Evolutionary conservation across 2,329 filamentous ascomycete species (phyloP), one percentile per base, ranked within the genome.

Genomic region (Trichoderma semiorbis): DNA sequence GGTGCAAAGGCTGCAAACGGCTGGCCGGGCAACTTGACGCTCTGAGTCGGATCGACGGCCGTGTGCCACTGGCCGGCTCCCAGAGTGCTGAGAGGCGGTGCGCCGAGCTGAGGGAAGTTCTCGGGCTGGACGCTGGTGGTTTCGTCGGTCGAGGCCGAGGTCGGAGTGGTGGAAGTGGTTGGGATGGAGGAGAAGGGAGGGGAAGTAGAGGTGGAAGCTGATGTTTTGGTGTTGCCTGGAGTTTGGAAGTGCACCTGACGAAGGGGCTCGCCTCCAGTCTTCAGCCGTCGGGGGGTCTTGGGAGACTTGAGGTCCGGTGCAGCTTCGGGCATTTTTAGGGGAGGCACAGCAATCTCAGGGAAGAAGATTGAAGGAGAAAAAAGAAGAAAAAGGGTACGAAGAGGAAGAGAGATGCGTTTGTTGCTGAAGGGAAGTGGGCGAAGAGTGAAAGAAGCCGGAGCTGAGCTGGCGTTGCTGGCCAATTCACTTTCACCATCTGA

Each of bases 201-300:
- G 63, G 70, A 68, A 60, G 71, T 30, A 32, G 39, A 72, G 6
- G 50, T n/a, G 16, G 50, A 32, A n/a, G 16, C 53, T 61, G 68
- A 39, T 57, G 39, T 58, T 21, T 62, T 71, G 39, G 16, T 66
- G 47, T n/a, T 57, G 60, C 43, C 63, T 70, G 70, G 66, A 58
- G n/a, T 68, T 8, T 75, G 75, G 63, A 81, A 81, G 36, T 75
- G 80, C 71, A 81, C 80, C 70, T 81, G 79, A 62, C 79, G 80
- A 74, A 75, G 77, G 71, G 74, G 65, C 50, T 77, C 74, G 28
- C 76, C 74, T 24, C 72, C 72, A 11, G 76, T 75, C 63, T 78
- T 79, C 32, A 75, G 72, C 36, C 77, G 78, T 60, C 76, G 77
- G 62, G 75, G 75, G 11, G 72, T 74, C 74, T 78, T 81, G 73